These are phyloP conservation scores for Neurospora sp. DNA, from an alignment of 495 filamentous ascomycete species.

Conservation along the genomic window DNA sequence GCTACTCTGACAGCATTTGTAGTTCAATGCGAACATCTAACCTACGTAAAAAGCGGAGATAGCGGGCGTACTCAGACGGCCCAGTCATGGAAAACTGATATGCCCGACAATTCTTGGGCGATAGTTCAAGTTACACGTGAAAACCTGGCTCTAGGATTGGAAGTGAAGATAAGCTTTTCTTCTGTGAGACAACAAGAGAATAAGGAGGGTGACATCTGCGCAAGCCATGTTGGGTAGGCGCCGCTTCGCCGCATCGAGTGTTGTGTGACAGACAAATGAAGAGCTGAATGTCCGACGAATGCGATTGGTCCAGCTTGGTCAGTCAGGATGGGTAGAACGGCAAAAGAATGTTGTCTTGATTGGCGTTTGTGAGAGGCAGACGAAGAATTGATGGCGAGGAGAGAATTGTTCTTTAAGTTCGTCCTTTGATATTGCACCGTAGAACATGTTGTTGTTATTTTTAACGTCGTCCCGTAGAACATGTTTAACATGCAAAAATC, in stretches of 20 bases:
- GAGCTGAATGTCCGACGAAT: background rate
- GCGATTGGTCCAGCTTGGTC: background rate
- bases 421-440: too few relatives aligned
- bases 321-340: too few relatives aligned
- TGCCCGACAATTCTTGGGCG: background rate
- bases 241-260: background rate
- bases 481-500: too few relatives aligned
- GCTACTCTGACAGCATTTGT: background rate
- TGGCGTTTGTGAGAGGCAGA: too few relatives aligned
- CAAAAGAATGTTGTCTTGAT: too few relatives aligned
- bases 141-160: background rate
- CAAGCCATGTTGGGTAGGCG: background rate
- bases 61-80: background rate
- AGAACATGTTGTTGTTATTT: too few relatives aligned
- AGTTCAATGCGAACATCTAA: background rate
- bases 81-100: background rate
- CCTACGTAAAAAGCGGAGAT: background rate
- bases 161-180: background rate
- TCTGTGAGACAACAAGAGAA: background rate
- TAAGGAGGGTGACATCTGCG: background rate
- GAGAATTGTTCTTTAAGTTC: too few relatives aligned
- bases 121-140: background rate
- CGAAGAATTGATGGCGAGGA: too few relatives aligned
- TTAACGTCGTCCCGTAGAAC: too few relatives aligned
- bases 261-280: background rate